A percentile compares a stretch with the other conserved stretches of the same genome.
Conservation (phyloP, 305 asterid genomes). For the Fraxinus baroniana region DNA sequence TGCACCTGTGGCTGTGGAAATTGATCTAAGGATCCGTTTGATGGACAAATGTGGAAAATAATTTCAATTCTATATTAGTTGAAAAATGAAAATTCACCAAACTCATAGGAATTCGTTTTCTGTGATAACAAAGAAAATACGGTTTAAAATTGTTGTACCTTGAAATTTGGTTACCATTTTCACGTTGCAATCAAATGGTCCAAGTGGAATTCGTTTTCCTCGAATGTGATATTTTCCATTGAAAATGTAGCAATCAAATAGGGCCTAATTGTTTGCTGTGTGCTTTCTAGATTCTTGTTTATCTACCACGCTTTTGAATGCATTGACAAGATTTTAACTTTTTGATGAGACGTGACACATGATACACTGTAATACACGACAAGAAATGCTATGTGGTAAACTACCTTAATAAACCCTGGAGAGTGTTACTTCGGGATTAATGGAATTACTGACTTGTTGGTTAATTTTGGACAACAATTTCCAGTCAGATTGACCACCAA, state of each 20-base stretch:
- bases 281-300: not conserved
- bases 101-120: too few relatives aligned
- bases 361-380: not conserved
- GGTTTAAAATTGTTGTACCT: too few relatives aligned
- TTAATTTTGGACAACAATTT: not conserved
- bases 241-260: too few relatives aligned
- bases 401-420: not conserved
- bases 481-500: not conserved
- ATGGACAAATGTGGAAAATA: too few relatives aligned
- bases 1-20: not conserved
- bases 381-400: not conserved
- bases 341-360: not conserved
- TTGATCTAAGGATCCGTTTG: too few relatives aligned
- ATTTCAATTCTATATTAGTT: too few relatives aligned
- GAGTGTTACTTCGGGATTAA: not conserved
- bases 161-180: too few relatives aligned
- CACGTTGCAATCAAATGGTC: too few relatives aligned
- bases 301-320: not conserved
- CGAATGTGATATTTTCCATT: too few relatives aligned
- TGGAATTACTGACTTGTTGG: not conserved
- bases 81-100: too few relatives aligned
- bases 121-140: too few relatives aligned
- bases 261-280: not conserved
- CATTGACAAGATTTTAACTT: not conserved
- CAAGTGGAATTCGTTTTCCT: too few relatives aligned